Base-by-base conservation (phyloP, 2,329 filamentous ascomycete species). In the Akanthomyces lecanii region DNA sequence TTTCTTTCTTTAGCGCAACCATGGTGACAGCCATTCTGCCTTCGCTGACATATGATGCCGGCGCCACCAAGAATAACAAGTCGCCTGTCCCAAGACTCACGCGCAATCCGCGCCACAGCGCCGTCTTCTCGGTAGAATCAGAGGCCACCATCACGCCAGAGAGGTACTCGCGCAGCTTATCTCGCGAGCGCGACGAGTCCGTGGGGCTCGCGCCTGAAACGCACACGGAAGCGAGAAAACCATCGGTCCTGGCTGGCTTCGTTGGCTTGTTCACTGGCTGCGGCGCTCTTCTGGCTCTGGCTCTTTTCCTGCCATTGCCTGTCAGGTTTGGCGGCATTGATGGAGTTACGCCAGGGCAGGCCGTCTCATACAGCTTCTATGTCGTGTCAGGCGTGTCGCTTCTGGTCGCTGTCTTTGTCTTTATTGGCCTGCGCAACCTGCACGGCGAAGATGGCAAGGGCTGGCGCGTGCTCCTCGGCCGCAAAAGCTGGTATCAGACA, bases 21-120 rank as follows among this genome's bases (percentile, higher is more conserved):
- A 99, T 99, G 95, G 95, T 99, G 23, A 98, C 95, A 10, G 95
- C 95, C 4, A 92, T 96, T 52, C 81, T 99, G 28, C 95, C 95
- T 1, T 88, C 84, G 12, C 76, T 89, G 67, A 87, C 85, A 5
- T 82, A 83, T 66, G 83, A 85, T 38, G 76, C 71, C 45, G 71
- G 71, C 45, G 66, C 69, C 1, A 67, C 63, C 45, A 71, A 68
- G 64, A 65, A 71, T 68, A 62, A 69, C 4, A 66, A 63, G 3
- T 65, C 67, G 21, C 69, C 69, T 42, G 65, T 69, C 42, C 71
- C 69, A 40, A 79, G 79, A 68, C 71, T 74, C 14, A 66, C 73
- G 7, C 75, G 76, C 52, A 76, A 73, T 52, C 70, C 80, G 25
- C 79, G 87, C 53, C 79, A 85, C 69, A 89, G 85, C 66, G 77